These are phyloP conservation scores for Saitoella complicata DNA, from an alignment of 805 yeast species.

Conservation along the genomic window DNA sequence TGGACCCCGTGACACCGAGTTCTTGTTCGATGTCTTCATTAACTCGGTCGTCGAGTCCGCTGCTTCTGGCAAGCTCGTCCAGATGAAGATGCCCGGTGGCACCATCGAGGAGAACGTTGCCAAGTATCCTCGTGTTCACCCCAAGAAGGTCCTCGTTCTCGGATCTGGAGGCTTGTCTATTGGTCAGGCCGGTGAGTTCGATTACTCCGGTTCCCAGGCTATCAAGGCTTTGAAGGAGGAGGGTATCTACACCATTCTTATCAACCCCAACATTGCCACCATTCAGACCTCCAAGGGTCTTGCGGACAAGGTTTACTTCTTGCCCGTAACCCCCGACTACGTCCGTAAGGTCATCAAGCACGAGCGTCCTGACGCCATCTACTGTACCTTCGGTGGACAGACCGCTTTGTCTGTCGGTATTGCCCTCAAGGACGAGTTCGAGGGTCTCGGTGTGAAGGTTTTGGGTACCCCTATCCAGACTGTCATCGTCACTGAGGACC, in stretches of 20 bases:
- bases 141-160: conserved; percentile 79
- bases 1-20: conserved; percentile 98
- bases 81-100: conserved; percentile 89
- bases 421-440: conserved; percentile 87
- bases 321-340: conserved; percentile 95
- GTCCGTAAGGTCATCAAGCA: conserved; percentile 88
- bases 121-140: conserved; percentile 62
- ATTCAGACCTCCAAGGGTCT: conserved; percentile 95
- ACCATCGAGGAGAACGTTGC: conserved; percentile 52
- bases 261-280: conserved; percentile 96
- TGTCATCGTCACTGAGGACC: conserved; percentile 91
- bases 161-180: conserved; percentile 98
- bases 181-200: conserved; percentile 99
- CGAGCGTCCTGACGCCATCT: conserved; percentile 94
- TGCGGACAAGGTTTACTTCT: conserved; percentile 93
- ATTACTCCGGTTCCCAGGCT: conserved; percentile 97
- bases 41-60: conserved; percentile 48
- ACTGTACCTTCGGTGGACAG: conserved; percentile 97
- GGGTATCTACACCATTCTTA: conserved; percentile 87
- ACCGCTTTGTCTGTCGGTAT: conserved; percentile 96
- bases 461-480: conserved; percentile 95
- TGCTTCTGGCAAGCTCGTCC: conserved; percentile 35
- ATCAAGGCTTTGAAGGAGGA: conserved; percentile 96
- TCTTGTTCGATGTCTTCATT: conserved; percentile 85
- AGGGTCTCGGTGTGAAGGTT: conserved; percentile 77